Conservation (phyloP, 1,284 basidiomycete genomes). For the Tilletia caries region DNA sequence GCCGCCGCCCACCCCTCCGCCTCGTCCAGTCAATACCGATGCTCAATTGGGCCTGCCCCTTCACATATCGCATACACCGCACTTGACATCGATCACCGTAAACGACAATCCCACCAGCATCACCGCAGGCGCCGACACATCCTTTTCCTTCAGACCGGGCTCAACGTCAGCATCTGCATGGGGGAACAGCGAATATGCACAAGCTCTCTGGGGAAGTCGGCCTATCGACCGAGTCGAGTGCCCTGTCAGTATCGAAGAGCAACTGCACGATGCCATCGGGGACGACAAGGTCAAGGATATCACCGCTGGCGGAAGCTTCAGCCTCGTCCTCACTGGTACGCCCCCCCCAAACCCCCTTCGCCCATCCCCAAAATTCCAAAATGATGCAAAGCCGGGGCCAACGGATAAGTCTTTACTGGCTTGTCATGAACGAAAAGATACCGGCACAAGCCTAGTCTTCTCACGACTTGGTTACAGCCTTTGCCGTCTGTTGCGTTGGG, state of each 20-base stretch:
- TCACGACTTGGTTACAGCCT: slow-evolving; percentile 1
- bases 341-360: neutral
- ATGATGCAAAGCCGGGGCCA: slow-evolving; percentile 16
- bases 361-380: neutral
- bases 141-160: slow-evolving; percentile 10
- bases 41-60: slow-evolving; percentile 2
- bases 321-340: slow-evolving; percentile 12
- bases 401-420: neutral
- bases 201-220: neutral
- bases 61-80: neutral
- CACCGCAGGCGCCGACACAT: slow-evolving; percentile 16
- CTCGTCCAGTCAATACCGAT: neutral
- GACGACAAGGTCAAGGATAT: slow-evolving; percentile 13
- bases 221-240: slow-evolving; percentile 5
- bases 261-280: neutral
- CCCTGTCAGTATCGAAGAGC: neutral
- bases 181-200: slow-evolving; percentile 18
- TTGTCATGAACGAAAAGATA: slow-evolving; percentile 9
- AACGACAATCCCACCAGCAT: neutral
- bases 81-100: neutral
- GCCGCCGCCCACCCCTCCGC: neutral
- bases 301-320: slow-evolving; percentile 14
- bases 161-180: neutral
- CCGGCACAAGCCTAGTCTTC: neutral
- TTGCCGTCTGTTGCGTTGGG: neutral